A percentile compares a stretch with the other conserved stretches of the same genome.
These are phyloP conservation scores for Moesziomyces antarcticus DNA, from an alignment of 1,284 basidiomycete genomes.

Conservation along the genomic window DNA sequence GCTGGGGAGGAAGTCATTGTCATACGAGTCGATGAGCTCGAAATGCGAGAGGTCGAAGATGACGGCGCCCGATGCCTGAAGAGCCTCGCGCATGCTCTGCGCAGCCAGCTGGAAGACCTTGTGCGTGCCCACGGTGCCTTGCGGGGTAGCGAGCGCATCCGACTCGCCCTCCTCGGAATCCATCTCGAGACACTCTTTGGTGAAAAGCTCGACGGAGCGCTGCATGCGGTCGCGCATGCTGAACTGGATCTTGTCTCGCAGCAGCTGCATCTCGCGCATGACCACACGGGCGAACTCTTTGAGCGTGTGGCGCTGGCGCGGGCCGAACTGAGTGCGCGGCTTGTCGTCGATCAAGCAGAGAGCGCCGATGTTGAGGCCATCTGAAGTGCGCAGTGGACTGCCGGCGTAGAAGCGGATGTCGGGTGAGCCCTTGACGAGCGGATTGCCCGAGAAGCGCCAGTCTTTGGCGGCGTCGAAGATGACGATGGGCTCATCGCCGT, in stretches of 20 bases:
- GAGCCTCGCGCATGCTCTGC: conserved; percentile 84
- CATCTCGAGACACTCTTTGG: conserved; percentile 91
- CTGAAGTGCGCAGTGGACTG: conserved; percentile 85
- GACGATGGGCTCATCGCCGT: conserved; percentile 88
- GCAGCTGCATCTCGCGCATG: conserved; percentile 95
- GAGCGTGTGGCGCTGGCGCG: conserved; percentile 86
- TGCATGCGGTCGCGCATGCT: conserved; percentile 91
- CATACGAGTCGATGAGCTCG: conserved; percentile 82
- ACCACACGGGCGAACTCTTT: conserved; percentile 90
- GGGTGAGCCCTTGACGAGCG: conserved; percentile 77
- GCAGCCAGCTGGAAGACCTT: conserved; percentile 73
- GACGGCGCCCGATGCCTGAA: conserved; percentile 90
- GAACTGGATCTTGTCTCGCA: conserved; percentile 93
- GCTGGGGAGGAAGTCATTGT: conserved; percentile 70
- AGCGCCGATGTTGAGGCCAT: conserved; percentile 90
- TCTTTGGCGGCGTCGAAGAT: conserved; percentile 82
- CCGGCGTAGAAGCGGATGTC: conserved; percentile 89
- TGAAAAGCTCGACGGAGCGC: conserved; percentile 93
- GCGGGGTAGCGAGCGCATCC: conserved; percentile 19
- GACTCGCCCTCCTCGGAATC: conserved; percentile 71
- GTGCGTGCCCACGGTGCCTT: conserved; percentile 36
- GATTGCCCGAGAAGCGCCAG: conserved; percentile 88
- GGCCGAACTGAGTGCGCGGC: conserved; percentile 85
- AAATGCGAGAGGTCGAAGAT: conserved; percentile 91
- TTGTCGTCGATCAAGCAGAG: conserved; percentile 86